Base-by-base conservation (phyloP, 495 filamentous ascomycete species). In the Cercophora newfieldiana region DNA sequence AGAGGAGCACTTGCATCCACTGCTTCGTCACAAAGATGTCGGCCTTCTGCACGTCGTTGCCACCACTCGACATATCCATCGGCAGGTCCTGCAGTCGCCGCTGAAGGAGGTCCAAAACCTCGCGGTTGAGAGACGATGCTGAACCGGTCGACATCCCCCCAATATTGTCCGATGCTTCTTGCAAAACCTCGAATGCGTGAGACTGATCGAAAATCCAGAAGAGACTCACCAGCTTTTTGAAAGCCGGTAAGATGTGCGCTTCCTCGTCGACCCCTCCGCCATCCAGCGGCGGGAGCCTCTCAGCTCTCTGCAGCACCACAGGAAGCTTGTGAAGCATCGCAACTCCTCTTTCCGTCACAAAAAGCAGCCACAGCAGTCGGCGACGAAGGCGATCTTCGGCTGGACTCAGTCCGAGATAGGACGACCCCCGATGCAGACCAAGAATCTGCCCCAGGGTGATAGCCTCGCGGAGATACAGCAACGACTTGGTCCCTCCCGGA, bases 1-100 rank as follows among this genome's bases (percentile, higher is more conserved):
- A 83, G 44, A 82, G 59, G 7, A 81, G 68, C 49, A 81, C 78
- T 16, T 79, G 75, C 80, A 83, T 82, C 81, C 81, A 82, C 56
- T 81, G 79, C 50, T 76, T 66, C 2, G 81, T 82, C 31, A 81
- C 77, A 56, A 73, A 79, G n/a, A 82, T 73, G 65, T 83, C 81
- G 0, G 79, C 81, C 54, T 77, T 76, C 59, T 83, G 81, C 14
- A 81, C 68, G 44, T 81, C 79, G 22, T 74, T 81, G 19, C 72
- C 69, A 19, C 59, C 59, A 22, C 68, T 67, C 25, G 69, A 68
- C 48, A 70, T 58, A 22, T 74, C 64, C 10, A 69, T 59, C 1
- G 71, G 68, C 16, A 69, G 66, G 28, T 80, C 72, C n/a, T 74
- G 74, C 16, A 81, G 70, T n/a, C 73, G 74, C 28, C 68, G 63